These are phyloP conservation scores for Pholiota molesta DNA, from an alignment of 768 basidiomycete species.

Conservation along the genomic window DNA sequence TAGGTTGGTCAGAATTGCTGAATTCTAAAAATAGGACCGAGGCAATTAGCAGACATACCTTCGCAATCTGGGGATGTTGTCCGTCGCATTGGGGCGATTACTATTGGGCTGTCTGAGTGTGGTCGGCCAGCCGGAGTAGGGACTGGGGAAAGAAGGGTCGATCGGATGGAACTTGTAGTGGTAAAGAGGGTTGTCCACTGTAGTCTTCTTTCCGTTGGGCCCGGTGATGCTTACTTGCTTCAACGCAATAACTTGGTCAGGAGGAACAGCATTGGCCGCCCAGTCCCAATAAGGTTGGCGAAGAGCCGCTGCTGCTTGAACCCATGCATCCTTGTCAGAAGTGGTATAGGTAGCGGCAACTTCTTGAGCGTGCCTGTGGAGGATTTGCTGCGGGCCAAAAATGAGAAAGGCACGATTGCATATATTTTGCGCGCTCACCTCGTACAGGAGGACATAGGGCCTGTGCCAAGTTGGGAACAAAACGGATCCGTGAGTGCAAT, in stretches of 20 bases:
- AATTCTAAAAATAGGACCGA: background rate
- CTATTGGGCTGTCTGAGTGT: slow-evolving; percentile 38
- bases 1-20: background rate
- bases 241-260: slow-evolving; percentile 40
- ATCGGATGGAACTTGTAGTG: slow-evolving; percentile 28
- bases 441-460: slow-evolving; percentile 51
- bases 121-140: slow-evolving; percentile 33
- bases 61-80: slow-evolving; percentile 32
- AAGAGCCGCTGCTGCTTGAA: slow-evolving; percentile 36
- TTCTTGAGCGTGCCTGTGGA: slow-evolving; percentile 40
- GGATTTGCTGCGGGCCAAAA: slow-evolving; percentile 41
- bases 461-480: slow-evolving; percentile 62
- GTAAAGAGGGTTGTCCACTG: slow-evolving; percentile 26
- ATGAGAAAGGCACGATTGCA: background rate
- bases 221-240: slow-evolving; percentile 35
- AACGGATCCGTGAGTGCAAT: slow-evolving; percentile 57
- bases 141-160: slow-evolving; percentile 31
- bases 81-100: slow-evolving; percentile 27
- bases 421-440: slow-evolving; percentile 36
- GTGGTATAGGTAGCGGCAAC: slow-evolving; percentile 46
- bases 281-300: slow-evolving; percentile 59
- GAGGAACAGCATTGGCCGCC: slow-evolving; percentile 44
- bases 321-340: slow-evolving; percentile 29
- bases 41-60: slow-evolving; percentile 21
- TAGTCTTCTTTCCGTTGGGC: slow-evolving; percentile 28